Percentiles rank a stretch among this genome's conserved stretches.
Conservation (phyloP, 2,329 filamentous ascomycete species). For the Emergomyces orientalis region DNA sequence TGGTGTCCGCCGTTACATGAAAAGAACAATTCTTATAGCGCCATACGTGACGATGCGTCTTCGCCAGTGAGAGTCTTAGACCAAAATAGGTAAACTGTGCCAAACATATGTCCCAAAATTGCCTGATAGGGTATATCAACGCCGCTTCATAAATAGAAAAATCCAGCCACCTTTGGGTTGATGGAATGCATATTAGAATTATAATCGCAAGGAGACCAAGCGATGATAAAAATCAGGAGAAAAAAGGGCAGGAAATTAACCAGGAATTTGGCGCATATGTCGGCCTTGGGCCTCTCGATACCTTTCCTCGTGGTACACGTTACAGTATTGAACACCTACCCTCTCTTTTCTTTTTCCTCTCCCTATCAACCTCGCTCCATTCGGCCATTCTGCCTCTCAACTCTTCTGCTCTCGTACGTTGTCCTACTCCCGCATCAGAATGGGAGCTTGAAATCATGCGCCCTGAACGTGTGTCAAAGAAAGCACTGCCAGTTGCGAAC, state of each 20-base stretch:
- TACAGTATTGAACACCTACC: slow-evolving; percentile 34
- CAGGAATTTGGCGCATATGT: neutral
- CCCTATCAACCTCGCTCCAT: slow-evolving; percentile 32
- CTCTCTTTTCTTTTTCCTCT: slow-evolving; percentile 26
- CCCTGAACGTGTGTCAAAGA: slow-evolving; percentile 12
- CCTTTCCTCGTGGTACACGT: neutral
- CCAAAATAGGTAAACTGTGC: neutral
- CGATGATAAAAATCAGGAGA: neutral
- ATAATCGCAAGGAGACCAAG: neutral
- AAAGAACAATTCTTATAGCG: neutral
- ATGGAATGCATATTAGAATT: neutral
- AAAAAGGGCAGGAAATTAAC: neutral
- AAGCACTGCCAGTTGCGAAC: neutral
- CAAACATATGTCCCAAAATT: neutral
- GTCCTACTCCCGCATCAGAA: slow-evolving; percentile 11
- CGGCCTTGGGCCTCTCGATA: neutral
- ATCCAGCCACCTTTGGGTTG: neutral
- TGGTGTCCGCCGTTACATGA: neutral
- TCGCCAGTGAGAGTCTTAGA: neutral
- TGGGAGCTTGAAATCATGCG: slow-evolving; percentile 12
- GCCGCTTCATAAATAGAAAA: neutral
- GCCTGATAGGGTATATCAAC: neutral
- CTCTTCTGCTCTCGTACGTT: slow-evolving; percentile 19
- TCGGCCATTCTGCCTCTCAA: slow-evolving; percentile 33
- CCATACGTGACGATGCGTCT: neutral